A percentile compares a stretch with the other conserved stretches of the same genome.
Evolutionary conservation across 169 alveolate species (phyloP).

Genomic region (Amoebophrya sp.): DNA sequence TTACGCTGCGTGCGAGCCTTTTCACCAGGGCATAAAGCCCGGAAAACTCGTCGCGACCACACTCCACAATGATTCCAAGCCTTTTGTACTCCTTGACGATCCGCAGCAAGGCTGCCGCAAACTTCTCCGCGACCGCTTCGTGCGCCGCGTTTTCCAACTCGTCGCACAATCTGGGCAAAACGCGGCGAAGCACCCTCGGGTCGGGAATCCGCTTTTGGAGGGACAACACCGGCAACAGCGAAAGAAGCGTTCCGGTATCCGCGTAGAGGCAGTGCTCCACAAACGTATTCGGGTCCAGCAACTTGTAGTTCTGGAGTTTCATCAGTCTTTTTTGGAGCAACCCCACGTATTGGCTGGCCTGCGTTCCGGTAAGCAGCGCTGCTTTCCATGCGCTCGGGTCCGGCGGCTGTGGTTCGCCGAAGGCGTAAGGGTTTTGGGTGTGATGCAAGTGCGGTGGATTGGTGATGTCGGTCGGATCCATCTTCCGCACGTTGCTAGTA

Average conservation of each 20-base stretch:
- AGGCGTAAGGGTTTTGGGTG: too few relatives aligned
- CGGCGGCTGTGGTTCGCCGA: too few relatives aligned
- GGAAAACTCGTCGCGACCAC: background rate
- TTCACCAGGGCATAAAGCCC: background rate
- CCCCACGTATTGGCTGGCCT: too few relatives aligned
- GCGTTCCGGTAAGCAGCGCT: too few relatives aligned
- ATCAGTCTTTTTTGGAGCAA: background rate
- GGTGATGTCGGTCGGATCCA: too few relatives aligned
- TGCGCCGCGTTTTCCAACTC: background rate
- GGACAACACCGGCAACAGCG: background rate
- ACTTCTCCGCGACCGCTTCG: background rate
- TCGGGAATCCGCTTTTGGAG: background rate
- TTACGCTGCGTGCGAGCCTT: background rate
- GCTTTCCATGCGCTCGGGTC: too few relatives aligned
- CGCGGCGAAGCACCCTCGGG: too few relatives aligned
- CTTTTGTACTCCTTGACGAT: background rate
- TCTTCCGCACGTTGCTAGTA: too few relatives aligned
- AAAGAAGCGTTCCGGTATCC: background rate
- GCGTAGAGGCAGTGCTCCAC: background rate
- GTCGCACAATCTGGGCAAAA: background rate
- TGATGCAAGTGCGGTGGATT: too few relatives aligned
- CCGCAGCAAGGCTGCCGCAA: background rate
- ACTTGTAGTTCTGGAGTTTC: background rate
- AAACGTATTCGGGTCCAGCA: background rate
- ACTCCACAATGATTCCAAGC: background rate